Evolutionary conservation across 148 eudicot genomes (phyloP).

Genomic region (Diospyros kaki): DNA sequence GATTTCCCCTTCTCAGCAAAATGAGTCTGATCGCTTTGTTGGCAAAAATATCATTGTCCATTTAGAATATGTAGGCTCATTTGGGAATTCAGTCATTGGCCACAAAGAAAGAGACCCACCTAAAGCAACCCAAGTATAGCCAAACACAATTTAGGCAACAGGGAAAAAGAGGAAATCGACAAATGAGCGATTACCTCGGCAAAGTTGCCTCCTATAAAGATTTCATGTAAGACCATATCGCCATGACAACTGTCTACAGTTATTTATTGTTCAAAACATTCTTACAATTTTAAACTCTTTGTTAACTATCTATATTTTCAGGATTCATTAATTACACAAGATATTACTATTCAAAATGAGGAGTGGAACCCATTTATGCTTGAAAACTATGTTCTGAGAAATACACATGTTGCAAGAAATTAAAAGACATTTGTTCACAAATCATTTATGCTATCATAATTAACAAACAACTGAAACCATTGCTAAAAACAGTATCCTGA

Average conservation of each 20-base stretch:
- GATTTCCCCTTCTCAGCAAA: no score
- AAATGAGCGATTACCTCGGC: conserved; percentile 24
- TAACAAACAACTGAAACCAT: neutral
- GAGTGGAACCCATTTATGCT: no score
- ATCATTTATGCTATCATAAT: no score
- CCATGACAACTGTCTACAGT: neutral
- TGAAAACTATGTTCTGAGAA: no score
- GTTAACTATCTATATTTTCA: neutral
- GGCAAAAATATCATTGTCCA: no score
- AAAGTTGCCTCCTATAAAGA: conserved; percentile 24
- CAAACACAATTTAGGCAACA: conserved; percentile 27
- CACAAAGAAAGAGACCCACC: conserved; percentile 2
- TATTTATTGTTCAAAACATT: neutral
- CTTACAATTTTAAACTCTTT: neutral
- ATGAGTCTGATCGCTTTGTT: no score
- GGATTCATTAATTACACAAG: neutral
- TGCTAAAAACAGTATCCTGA: neutral
- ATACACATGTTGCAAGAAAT: no score
- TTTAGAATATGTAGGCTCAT: conserved; percentile 1
- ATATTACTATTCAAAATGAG: no score
- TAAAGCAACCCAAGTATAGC: conserved; percentile 4
- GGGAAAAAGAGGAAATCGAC: conserved; percentile 30
- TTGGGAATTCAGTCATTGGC: conserved; percentile 4
- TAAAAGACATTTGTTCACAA: no score
- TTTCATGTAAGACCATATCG: neutral